A percentile compares a stretch with the other conserved stretches of the same genome.
These are phyloP conservation scores for Coelastrella sp. DNA, from an alignment of 139 green algal genomes.

Conservation along the genomic window DNA sequence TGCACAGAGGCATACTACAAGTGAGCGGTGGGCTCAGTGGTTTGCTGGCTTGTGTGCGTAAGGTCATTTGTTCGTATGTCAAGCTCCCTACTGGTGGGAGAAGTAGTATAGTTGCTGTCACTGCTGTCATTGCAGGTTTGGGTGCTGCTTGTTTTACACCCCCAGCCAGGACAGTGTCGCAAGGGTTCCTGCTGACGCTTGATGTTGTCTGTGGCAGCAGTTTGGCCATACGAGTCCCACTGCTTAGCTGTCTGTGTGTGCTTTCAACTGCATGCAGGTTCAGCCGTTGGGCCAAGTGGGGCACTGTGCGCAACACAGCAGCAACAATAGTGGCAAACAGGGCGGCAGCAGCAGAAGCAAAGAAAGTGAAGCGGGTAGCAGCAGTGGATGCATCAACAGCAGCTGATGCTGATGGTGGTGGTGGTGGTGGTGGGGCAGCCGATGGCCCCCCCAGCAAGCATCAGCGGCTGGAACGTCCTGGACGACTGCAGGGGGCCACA, in stretches of 20 bases:
- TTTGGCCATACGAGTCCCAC: too few species aligned
- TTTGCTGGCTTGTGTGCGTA: too few species aligned
- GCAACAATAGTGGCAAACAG: background rate
- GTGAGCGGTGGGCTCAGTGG: background rate
- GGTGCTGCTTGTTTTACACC: too few species aligned
- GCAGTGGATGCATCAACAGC: background rate
- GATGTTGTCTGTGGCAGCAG: too few species aligned
- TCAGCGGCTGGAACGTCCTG: conserved; percentile 33
- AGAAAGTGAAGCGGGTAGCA: background rate
- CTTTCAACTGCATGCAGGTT: conserved; percentile 1
- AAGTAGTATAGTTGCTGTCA: too few species aligned
- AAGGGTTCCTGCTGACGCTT: too few species aligned
- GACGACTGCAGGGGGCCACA: background rate
- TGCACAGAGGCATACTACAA: conserved; percentile 24
- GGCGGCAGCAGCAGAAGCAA: background rate
- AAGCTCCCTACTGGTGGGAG: too few species aligned
- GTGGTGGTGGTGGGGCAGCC: background rate
- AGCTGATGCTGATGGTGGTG: background rate
- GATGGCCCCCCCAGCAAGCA: conserved; percentile 21
- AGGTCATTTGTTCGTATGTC: too few species aligned
- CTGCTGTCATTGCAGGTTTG: background rate
- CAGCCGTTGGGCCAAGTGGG: background rate
- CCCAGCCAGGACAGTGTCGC: too few species aligned
- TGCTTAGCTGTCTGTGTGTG: too few species aligned
- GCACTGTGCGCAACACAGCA: conserved; percentile 12